phyloP scores from a whole-genome alignment of 176 grass and related monocot species.

The Alopecurus myosuroides region DNA sequence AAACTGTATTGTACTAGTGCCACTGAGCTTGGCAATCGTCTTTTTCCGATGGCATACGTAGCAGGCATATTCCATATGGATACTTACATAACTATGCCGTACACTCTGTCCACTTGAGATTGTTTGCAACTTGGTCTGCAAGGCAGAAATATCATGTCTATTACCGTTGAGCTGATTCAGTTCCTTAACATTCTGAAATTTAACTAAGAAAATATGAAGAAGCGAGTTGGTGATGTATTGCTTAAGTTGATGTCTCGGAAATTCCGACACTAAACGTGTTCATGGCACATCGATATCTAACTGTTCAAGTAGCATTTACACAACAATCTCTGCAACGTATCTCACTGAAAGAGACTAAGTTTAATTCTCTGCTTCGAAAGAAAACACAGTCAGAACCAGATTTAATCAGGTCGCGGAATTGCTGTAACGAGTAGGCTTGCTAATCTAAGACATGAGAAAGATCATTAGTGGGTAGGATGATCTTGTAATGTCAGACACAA shows the following conservation, averaged over 20 bases:
- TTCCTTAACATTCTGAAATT: background rate
- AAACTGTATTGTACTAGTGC: background rate
- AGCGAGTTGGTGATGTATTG: background rate
- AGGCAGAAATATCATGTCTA: background rate
- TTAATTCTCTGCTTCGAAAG: background rate
- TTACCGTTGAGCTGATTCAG: background rate
- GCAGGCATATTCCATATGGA: background rate
- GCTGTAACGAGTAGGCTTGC: background rate
- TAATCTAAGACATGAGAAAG: background rate
- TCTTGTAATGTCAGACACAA: background rate
- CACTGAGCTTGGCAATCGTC: background rate
- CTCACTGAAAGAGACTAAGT: conserved; percentile 23
- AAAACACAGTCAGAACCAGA: background rate
- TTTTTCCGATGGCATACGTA: background rate
- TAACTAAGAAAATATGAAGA: background rate
- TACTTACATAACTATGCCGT: background rate
- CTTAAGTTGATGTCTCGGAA: background rate
- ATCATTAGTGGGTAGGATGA: background rate
- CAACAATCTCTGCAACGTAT: background rate
- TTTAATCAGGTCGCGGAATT: background rate
- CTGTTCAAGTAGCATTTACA: background rate
- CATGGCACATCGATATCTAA: background rate
- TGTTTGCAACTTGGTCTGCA: background rate
- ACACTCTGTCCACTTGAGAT: background rate
- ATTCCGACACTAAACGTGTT: conserved; percentile 2